Percentiles rank a stretch among this genome's conserved stretches.
These are phyloP conservation scores for Trichosporon sp. DNA, from an alignment of 1,284 basidiomycete species.

Conservation along the genomic window DNA sequence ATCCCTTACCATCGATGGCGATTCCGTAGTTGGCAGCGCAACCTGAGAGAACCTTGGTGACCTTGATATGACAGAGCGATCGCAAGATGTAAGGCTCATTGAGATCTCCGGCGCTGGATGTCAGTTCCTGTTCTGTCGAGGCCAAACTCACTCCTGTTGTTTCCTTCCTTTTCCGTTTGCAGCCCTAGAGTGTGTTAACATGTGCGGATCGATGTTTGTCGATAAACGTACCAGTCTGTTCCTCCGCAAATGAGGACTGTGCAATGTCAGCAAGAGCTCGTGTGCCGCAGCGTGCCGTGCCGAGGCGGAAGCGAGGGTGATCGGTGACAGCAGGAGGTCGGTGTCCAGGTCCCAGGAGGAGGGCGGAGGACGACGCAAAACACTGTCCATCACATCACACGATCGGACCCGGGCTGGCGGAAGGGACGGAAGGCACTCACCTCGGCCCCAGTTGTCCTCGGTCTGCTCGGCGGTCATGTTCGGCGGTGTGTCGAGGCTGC, in stretches of 20 bases:
- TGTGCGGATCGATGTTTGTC: not conserved
- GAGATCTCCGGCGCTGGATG: slow-evolving; percentile 63
- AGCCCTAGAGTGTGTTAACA: not conserved
- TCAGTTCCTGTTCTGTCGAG: not conserved
- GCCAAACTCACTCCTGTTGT: slow-evolving; percentile 20
- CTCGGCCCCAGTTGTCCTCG: slow-evolving; percentile 13
- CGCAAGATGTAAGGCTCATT: slow-evolving; percentile 83
- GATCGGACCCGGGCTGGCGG: not conserved
- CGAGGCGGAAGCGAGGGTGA: not conserved
- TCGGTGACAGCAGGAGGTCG: not conserved
- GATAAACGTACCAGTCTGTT: slow-evolving; percentile 18
- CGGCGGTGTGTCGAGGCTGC: not conserved
- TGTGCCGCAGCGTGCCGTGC: not conserved
- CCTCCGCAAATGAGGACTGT: slow-evolving; percentile 27
- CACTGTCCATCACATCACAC: slow-evolving; percentile 6
- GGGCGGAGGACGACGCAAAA: not conserved
- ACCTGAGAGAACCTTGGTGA: slow-evolving; percentile 69
- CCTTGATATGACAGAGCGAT: slow-evolving; percentile 77
- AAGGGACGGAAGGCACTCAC: not conserved
- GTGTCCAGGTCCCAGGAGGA: not conserved
- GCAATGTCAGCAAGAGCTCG: not conserved
- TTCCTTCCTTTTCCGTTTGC: slow-evolving; percentile 22
- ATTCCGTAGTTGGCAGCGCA: slow-evolving; percentile 68
- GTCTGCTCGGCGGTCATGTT: slow-evolving; percentile 13
- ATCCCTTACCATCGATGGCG: slow-evolving; percentile 63